Evolutionary conservation across 2,329 filamentous ascomycete genomes (phyloP), one percentile per base, ranked within the genome.

Genomic region (Talaromyces rugulosus): DNA sequence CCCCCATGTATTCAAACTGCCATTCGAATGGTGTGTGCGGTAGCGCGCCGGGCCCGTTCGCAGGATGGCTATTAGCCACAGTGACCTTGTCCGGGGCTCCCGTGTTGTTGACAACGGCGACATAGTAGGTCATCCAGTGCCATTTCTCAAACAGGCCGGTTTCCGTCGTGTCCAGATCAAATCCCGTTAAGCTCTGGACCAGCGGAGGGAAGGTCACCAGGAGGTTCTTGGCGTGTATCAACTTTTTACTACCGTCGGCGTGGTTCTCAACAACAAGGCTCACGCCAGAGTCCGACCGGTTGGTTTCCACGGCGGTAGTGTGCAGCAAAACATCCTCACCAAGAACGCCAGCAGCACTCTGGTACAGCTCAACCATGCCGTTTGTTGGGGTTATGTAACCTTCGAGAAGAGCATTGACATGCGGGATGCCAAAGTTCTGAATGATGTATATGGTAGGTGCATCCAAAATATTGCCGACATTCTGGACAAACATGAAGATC

Each of bases 321-420:
- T 70, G 72, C 63, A 75, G 75, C 3, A 79, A 66, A 1, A 80
- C 74, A 31, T 78, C 75, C 2, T 70, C 62, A n/a, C 73, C 74
- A 0, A 81, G 69, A 27, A 74, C 68, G 0, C 64, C 52, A 3
- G 71, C 72, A 34, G 80, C 72, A 9, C 70, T 71, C 57, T 78
- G 75, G 64, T 80, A 81, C 5, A 81, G 66, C n/a, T 64, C 67
- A 42, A 79, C 75, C 61, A 76, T 75, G 65, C 79, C 79, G 53
- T 60, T 54, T 42, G 28, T 42, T 18, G 58, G 52, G 11, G 33
- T 54, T n/a, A 60, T 42, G 28, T 60, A 36, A n/a, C n/a, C 18
- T 1, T 47, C 58, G 18, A 60, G 31, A n/a, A 60, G 27, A 42
- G 51, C 23, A 28, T 55, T n/a, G 51, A 47, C 14, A 31, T 33